phyloP scores from a whole-genome alignment of 768 basidiomycete species.

The Agrocybe praecox region DNA sequence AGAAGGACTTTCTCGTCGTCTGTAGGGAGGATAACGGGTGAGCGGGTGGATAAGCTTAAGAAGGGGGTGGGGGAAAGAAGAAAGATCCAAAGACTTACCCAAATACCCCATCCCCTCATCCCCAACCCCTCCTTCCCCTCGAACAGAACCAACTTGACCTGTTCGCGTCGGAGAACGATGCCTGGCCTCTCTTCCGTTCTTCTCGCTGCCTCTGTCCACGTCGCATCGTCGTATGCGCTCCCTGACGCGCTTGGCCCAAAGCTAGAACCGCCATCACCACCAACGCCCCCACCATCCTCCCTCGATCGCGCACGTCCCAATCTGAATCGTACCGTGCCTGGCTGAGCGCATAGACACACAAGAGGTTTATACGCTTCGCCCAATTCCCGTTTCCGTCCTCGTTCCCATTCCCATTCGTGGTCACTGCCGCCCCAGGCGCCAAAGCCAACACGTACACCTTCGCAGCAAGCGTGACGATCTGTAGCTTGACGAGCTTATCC shows the following conservation, averaged over 20 bases:
- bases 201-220: not conserved
- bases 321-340: constrained; percentile 89
- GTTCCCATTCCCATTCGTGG: too few relatives aligned
- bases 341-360: constrained; percentile 75
- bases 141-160: constrained; percentile 78
- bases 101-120: constrained; percentile 39
- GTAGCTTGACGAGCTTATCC: constrained; percentile 72
- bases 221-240: constrained; percentile 29
- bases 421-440: constrained; percentile 42
- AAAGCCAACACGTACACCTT: constrained; percentile 79
- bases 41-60: not conserved
- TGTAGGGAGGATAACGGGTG: constrained; percentile 15
- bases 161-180: constrained; percentile 81
- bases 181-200: not conserved
- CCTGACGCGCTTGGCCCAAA: constrained; percentile 50
- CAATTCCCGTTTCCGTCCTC: too few relatives aligned
- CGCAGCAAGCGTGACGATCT: constrained; percentile 82
- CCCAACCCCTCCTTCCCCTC: constrained; percentile 64
- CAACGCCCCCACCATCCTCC: constrained; percentile 61
- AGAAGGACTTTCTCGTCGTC: constrained; percentile 47
- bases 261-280: constrained; percentile 36
- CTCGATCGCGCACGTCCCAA: constrained; percentile 92
- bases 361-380: constrained; percentile 46
- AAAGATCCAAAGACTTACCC: constrained; percentile 26
- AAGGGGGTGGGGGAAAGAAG: not conserved